Evolutionary conservation across 768 basidiomycete genomes (phyloP), one percentile per base, ranked within the genome.

Genomic region (Mycena haematopus): DNA sequence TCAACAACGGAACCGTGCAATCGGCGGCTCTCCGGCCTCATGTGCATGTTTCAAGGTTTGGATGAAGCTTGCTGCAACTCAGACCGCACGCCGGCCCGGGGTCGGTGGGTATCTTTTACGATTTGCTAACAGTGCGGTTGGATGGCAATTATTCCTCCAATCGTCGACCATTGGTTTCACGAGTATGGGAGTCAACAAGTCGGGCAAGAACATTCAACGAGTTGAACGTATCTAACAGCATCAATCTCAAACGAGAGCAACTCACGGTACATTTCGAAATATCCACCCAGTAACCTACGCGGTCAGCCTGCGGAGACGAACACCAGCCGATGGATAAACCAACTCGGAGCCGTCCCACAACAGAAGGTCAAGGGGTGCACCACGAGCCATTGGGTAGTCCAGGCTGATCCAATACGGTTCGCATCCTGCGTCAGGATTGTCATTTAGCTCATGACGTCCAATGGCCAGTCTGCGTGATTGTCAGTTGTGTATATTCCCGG

Each of bases 261-360:
- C 15, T 42, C 15, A 19, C 40, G 9, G 19, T 29, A 49, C 49
- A 10, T 25, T 52, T 21, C 33, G 21, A 33, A n/a, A n/a, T n/a
- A n/a, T n/a, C n/a, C n/a, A n/a, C 11, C 6, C 44, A 14, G 21
- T 35, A 33, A 35, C 22, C 33, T 35, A 52, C 22, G 11, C 21
- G 13, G 50, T 15, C 21, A 60, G 17, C 22, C 59, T 65, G 42
- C 51, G 53, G 50, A 65, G 58, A 38, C 63, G 63, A 42, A 75
- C 70, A 21, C 75, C 75, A 42, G 72, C 73, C 11, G 77, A 78
- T 17, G 78, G 78, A 60, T 78, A 79, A 4, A 74, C 67, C 51
- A 79, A 56, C 29, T 66, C 63, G n/a, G 70, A 71, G 25, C 65
- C 71, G 24, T 73, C 73, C 76, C 77, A 78, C 59, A 73, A 76